Evolutionary conservation across 768 basidiomycete genomes (phyloP).

Genomic region (Auricularia sp.): DNA sequence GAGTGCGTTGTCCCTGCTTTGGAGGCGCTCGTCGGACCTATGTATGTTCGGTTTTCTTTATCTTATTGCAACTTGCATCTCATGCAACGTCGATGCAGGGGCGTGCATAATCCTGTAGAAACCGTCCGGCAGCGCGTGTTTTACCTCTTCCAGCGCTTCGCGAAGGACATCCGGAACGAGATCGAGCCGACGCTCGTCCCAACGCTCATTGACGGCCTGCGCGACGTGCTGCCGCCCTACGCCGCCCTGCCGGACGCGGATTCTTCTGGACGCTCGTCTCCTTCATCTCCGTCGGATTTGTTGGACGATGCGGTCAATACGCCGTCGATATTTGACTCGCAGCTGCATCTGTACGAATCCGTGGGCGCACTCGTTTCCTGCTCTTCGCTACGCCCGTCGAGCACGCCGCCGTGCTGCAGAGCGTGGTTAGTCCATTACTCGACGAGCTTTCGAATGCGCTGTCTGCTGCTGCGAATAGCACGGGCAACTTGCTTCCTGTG

Average conservation of each 20-base stretch:
- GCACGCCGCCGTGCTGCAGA: constrained; percentile 58
- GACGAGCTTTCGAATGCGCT: constrained; percentile 54
- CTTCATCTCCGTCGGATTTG: constrained; percentile 29
- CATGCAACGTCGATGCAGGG: constrained; percentile 34
- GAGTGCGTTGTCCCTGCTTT: constrained; percentile 80
- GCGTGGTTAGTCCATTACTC: constrained; percentile 74
- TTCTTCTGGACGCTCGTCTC: constrained; percentile 45
- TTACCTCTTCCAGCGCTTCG: constrained; percentile 89
- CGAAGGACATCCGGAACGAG: constrained; percentile 71
- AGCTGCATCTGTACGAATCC: constrained; percentile 91
- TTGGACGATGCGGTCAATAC: constrained; percentile 73
- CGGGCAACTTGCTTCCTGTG: constrained; percentile 66
- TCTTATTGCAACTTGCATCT: neutral
- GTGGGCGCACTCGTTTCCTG: constrained; percentile 78
- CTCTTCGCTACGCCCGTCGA: constrained; percentile 55
- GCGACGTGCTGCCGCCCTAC: constrained; percentile 68
- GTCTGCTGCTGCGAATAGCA: constrained; percentile 38
- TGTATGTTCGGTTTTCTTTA: constrained; percentile 37
- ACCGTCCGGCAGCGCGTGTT: constrained; percentile 67
- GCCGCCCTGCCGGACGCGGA: constrained; percentile 72
- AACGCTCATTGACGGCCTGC: constrained; percentile 58
- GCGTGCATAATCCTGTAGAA: constrained; percentile 69
- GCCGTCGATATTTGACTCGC: constrained; percentile 69
- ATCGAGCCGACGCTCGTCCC: constrained; percentile 63
- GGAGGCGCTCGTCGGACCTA: constrained; percentile 73